Base-by-base conservation (phyloP, 257 asterid genomes). In the Solanum commersonii region DNA sequence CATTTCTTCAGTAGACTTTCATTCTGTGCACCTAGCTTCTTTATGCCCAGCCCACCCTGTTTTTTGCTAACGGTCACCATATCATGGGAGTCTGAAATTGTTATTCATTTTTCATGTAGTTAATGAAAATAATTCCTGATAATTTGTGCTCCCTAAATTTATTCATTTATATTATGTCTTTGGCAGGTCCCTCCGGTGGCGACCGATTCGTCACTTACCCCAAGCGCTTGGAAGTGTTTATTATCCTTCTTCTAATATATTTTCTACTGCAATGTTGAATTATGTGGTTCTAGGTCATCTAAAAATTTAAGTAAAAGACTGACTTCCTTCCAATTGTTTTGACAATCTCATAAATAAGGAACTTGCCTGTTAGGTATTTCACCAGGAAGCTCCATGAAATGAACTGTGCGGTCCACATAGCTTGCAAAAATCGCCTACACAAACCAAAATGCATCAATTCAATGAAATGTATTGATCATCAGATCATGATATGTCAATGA, bases 301-400 rank as follows among this genome's bases (percentile, higher is more conserved):
- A 25, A 25, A 25, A 42, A 10, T 33, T 77, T 79, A 79, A 42
- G 84, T 27, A 13, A 42, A 42, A 44, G 63, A 15, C 34, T n/a
- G 25, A 23, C 82, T 49, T 87, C 10, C 78, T 16, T 78, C 13
- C 5, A 16, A 74, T 34, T n/a, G 34, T 23, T 84, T 76, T 73
- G 81, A 88, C 70, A 71, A 49, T 52, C 59, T 33, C 63, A 35
- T n/a, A 67, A 60, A 78, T 33, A 49, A 40, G 42, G 84, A 37
- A 89, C 91, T 40, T 71, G 87, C 99, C 99, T 97, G 93, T 95
- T 96, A 33, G 95, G 95, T 74, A 97, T 93, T 89, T 97, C 99
- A 89, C 99, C 99, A 87, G 99, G 99, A 89, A 97, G 98, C 88
- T 95, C 99, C 99, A 96, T 97, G 91, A 97, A 97, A 93, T 94